These are phyloP conservation scores for Pleurotus djamor DNA, from an alignment of 768 basidiomycete species.

Conservation along the genomic window DNA sequence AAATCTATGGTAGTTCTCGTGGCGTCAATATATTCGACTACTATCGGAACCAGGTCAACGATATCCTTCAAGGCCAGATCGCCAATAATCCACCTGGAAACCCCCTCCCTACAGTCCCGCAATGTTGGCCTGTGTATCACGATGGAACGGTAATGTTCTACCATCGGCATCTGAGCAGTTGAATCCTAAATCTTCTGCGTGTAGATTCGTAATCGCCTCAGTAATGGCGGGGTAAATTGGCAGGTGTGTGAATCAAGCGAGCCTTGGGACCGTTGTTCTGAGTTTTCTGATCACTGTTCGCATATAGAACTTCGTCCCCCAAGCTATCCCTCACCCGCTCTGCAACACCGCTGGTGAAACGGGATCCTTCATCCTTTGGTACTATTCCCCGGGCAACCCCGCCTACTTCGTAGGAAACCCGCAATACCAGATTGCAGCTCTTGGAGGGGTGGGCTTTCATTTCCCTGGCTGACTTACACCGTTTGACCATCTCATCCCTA, in stretches of 20 bases:
- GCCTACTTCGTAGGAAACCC: not conserved
- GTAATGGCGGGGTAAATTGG: not conserved
- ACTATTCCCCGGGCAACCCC: not conserved
- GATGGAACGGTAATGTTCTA: not conserved
- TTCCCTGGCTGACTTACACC: too few species aligned
- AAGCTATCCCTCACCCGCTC: not conserved
- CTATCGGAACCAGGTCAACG: not conserved
- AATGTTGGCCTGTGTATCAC: conserved; percentile 1
- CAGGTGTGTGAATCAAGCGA: not conserved
- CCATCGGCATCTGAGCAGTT: not conserved
- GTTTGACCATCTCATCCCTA: not conserved
- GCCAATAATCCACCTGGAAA: not conserved
- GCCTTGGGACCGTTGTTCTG: too few species aligned
- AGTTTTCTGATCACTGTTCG: not conserved
- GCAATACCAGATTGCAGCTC: not conserved
- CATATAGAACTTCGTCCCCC: not conserved
- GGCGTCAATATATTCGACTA: not conserved
- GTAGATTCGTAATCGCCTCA: not conserved
- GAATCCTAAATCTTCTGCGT: not conserved
- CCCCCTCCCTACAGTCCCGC: not conserved
- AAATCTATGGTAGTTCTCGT: not conserved
- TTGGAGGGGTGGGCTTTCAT: not conserved
- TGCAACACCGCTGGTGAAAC: not conserved
- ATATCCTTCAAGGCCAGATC: not conserved
- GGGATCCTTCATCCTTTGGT: not conserved